Percentiles rank a stretch among this genome's conserved stretches.
Evolutionary conservation across 805 yeast species (phyloP).

Genomic region (Scheffersomyces coipomensis): DNA sequence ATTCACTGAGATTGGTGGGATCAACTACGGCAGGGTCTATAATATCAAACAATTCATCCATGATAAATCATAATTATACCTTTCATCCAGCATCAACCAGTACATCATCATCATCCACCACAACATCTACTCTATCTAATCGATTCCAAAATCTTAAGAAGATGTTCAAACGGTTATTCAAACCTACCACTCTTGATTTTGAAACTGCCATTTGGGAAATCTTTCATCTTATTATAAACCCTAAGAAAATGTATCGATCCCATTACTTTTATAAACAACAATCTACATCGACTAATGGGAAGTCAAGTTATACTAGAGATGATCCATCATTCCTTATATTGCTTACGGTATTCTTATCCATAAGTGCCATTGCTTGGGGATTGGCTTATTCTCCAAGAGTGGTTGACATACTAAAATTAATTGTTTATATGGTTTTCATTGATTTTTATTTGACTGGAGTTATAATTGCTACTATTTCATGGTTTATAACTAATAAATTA

Average conservation of each 20-base stretch:
- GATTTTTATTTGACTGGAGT: slow-evolving; percentile 76
- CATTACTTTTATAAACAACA: slow-evolving; percentile 76
- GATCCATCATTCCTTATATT: slow-evolving; percentile 87
- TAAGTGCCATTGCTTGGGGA: slow-evolving; percentile 91
- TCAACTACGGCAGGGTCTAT: slow-evolving; percentile 19
- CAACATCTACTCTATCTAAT: slow-evolving; percentile 1
- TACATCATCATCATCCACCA: not conserved
- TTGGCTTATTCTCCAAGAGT: slow-evolving; percentile 69
- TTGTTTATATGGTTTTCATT: slow-evolving; percentile 78
- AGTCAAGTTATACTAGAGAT: slow-evolving; percentile 81
- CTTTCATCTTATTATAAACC: slow-evolving; percentile 66
- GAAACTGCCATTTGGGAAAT: slow-evolving; percentile 95
- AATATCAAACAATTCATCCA: slow-evolving; percentile 14
- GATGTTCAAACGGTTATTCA: slow-evolving; percentile 41
- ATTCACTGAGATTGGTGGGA: slow-evolving; percentile 9
- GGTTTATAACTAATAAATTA: slow-evolving; percentile 69
- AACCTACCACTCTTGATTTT: slow-evolving; percentile 82
- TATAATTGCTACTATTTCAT: slow-evolving; percentile 66
- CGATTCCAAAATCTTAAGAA: slow-evolving; percentile 22
- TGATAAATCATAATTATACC: slow-evolving; percentile 6
- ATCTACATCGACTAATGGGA: slow-evolving; percentile 24
- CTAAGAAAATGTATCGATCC: slow-evolving; percentile 78
- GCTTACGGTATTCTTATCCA: slow-evolving; percentile 59
- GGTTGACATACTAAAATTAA: slow-evolving; percentile 59
- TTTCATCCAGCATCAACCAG: slow-evolving; percentile 1